Evolutionary conservation across 805 yeast species (phyloP), one percentile per base, ranked within the genome.

Genomic region (Zygoascus biomembranicola): DNA sequence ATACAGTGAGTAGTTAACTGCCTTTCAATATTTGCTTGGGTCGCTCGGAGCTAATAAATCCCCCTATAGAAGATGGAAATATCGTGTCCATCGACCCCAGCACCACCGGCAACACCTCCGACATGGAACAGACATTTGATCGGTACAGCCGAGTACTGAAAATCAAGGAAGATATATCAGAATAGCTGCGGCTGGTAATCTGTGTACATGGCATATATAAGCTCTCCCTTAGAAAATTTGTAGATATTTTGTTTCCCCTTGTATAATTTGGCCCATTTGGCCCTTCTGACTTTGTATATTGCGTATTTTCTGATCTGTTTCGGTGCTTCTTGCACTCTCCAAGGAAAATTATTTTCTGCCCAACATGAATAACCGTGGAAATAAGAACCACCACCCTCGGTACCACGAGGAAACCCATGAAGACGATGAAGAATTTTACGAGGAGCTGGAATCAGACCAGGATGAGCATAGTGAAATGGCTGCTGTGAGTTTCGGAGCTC

Each of bases 141-240:
- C 76, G 86, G 53, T 95, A 90, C 65, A 88, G 96, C 9, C 81
- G 96, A 69, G 78, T 81, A 62, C 71, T 90, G 61, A 82, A 82
- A 55, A 75, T 90, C 61, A 76, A 86, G 63, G 96, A 89, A 56
- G 84, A 85, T 56, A 80, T 87, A 52, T 73, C 74, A 8, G 64
- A 60, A 31, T 48, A 53, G 13, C 28, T 6, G 28, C n/a, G n/a
- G n/a, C n/a, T n/a, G n/a, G n/a, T n/a, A 23, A 23, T 23, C 28
- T 23, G 28, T 23, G 6, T 23, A 23, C n/a, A n/a, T n/a, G n/a
- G n/a, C n/a, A n/a, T n/a, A n/a, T n/a, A n/a, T n/a, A n/a, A n/a
- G n/a, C n/a, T n/a, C n/a, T n/a, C n/a, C n/a, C n/a, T n/a, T n/a
- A n/a, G n/a, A n/a, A n/a, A 23, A 23, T 23, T 6, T 23, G 28